These are phyloP conservation scores for Fusarium sambucinum DNA, from an alignment of 2,329 filamentous ascomycete genomes.

Conservation along the genomic window DNA sequence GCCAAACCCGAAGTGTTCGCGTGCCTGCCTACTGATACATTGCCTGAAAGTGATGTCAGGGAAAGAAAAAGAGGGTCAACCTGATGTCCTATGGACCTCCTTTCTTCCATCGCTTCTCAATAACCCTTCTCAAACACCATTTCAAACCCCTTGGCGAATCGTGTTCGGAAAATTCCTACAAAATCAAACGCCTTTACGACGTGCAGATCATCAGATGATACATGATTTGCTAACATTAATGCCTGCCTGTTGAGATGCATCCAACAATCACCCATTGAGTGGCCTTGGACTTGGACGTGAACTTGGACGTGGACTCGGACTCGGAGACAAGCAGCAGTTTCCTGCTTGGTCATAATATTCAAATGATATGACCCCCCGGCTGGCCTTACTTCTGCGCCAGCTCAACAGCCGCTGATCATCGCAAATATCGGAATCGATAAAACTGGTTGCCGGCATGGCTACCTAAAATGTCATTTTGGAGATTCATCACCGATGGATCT, in stretches of 20 bases:
- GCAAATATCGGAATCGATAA: slow-evolving; percentile 42
- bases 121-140: slow-evolving; percentile 9
- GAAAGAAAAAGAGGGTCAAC: neutral
- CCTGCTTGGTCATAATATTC: slow-evolving; percentile 15
- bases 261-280: neutral
- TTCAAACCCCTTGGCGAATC: slow-evolving; percentile 8
- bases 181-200: neutral
- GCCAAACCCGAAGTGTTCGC: neutral
- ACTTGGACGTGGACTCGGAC: neutral
- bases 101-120: slow-evolving; percentile 8
- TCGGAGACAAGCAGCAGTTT: neutral
- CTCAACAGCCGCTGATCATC: slow-evolving; percentile 33
- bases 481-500: slow-evolving; percentile 40
- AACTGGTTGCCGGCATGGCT: slow-evolving; percentile 34
- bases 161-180: slow-evolving; percentile 8
- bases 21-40: neutral
- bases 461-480: slow-evolving; percentile 40
- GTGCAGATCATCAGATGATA: slow-evolving; percentile 10
- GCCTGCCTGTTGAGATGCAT: neutral
- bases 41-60: neutral
- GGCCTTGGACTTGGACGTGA: too few species aligned
- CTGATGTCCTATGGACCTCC: neutral
- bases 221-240: neutral
- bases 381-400: slow-evolving; percentile 38
- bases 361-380: slow-evolving; percentile 11